Conservation (phyloP, 2,329 filamentous ascomycete genomes). For the Didymella segeticola region DNA sequence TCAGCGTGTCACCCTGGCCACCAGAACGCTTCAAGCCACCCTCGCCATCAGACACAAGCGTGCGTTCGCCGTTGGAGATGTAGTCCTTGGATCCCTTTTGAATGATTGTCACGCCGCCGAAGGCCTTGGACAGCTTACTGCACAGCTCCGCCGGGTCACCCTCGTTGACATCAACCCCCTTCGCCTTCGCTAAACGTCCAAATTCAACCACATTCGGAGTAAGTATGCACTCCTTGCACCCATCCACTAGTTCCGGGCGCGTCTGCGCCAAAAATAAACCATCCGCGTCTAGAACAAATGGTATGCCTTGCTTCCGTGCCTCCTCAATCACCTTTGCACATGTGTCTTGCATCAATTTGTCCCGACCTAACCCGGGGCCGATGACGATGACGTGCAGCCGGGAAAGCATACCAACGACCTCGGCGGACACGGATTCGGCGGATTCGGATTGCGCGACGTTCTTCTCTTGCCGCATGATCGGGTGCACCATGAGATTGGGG, state of each 20-base stretch:
- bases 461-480: conserved; percentile 83
- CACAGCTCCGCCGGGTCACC: conserved; percentile 65
- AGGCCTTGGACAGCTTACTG: conserved; percentile 72
- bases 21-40: conserved; percentile 90
- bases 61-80: conserved; percentile 79
- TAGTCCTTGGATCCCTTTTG: conserved; percentile 87
- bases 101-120: conserved; percentile 88
- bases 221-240: conserved; percentile 83
- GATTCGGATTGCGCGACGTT: conserved; percentile 62
- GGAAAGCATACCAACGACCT: conserved; percentile 79
- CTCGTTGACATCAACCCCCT: conserved; percentile 68
- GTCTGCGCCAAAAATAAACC: conserved; percentile 80
- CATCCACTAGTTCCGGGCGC: conserved; percentile 76
- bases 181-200: conserved; percentile 75
- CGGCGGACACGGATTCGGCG: conserved; percentile 68
- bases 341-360: conserved; percentile 87
- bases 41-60: conserved; percentile 75
- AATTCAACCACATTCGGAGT: conserved; percentile 98
- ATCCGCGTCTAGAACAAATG: conserved; percentile 91
- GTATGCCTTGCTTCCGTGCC: conserved; percentile 73
- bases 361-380: conserved; percentile 88
- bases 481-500: conserved; percentile 98
- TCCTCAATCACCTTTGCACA: conserved; percentile 79
- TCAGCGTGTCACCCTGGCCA: conserved; percentile 94
- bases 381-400: conserved; percentile 92